Evolutionary conservation across 2,329 filamentous ascomycete species (phyloP).

Genomic region (Hirsutella thompsonii): DNA sequence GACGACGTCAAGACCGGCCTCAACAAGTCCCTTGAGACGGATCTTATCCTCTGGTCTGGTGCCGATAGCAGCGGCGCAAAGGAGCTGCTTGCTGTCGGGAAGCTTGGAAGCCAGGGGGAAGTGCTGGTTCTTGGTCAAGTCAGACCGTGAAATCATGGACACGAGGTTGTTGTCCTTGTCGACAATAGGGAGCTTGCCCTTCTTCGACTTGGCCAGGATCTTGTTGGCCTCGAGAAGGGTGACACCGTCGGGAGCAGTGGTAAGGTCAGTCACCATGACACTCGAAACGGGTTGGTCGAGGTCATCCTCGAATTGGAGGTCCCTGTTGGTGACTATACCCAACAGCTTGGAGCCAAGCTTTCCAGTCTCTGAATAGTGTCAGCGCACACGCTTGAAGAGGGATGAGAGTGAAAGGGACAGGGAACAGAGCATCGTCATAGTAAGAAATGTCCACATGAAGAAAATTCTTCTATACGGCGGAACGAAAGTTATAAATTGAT

Average conservation of each 20-base stretch:
- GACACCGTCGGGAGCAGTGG: constrained; percentile 76
- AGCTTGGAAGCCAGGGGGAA: constrained; percentile 95
- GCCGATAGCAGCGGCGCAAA: constrained; percentile 89
- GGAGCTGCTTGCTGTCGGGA: constrained; percentile 91
- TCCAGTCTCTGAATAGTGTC: constrained; percentile 56
- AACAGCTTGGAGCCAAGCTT: constrained; percentile 90
- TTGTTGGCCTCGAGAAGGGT: constrained; percentile 81
- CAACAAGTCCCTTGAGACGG: constrained; percentile 75
- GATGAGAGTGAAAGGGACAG: constrained; percentile 3
- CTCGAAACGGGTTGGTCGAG: constrained; percentile 59
- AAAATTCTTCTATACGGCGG: constrained; percentile 77
- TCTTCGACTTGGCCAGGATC: constrained; percentile 90
- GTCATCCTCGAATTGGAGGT: constrained; percentile 91
- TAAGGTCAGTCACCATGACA: constrained; percentile 91
- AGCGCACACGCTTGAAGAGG: constrained; percentile 1
- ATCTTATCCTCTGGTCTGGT: constrained; percentile 88
- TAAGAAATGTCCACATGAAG: constrained; percentile 60
- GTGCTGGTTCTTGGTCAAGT: constrained; percentile 97
- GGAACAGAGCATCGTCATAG: constrained; percentile 21
- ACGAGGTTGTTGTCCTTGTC: constrained; percentile 75
- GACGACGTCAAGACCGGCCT: constrained; percentile 90
- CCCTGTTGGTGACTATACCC: constrained; percentile 94
- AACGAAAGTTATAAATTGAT: constrained; percentile 99
- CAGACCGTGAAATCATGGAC: constrained; percentile 85
- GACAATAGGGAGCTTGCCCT: constrained; percentile 92